phyloP scores from a whole-genome alignment of 495 filamentous ascomycete species.

The Alectoria sarmentosa region DNA sequence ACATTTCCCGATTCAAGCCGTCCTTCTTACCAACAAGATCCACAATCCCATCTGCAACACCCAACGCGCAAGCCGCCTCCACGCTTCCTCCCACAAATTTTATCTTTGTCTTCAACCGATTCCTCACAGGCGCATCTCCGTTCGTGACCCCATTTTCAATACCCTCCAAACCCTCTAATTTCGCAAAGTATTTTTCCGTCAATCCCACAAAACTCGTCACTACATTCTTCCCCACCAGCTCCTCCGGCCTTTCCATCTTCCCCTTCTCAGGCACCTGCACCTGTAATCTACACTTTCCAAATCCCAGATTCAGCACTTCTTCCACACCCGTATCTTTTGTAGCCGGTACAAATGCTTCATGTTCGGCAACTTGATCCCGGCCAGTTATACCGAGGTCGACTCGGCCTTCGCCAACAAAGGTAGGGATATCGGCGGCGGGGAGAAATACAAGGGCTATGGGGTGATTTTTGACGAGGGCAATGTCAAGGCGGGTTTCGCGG shows the following conservation, averaged over 20 bases:
- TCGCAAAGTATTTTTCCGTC: conserved; percentile 70
- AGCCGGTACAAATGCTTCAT: conserved; percentile 61
- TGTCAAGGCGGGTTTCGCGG: conserved; percentile 87
- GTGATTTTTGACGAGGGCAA: conserved; percentile 91
- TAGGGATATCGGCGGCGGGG: conserved; percentile 92
- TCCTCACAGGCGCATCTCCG: conserved; percentile 33
- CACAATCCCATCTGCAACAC: conserved; percentile 93
- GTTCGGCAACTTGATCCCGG: conserved; percentile 84
- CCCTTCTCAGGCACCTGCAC: conserved; percentile 93
- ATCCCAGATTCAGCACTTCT: conserved; percentile 80
- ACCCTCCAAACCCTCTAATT: conserved; percentile 49
- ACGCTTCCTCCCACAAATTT: conserved; percentile 93
- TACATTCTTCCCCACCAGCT: conserved; percentile 89
- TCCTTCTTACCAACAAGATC: conserved; percentile 79
- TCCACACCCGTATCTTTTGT: conserved; percentile 58
- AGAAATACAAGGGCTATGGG: conserved; percentile 96
- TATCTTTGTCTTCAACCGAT: conserved; percentile 68
- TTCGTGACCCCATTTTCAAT: conserved; percentile 20
- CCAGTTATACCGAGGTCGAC: conserved; percentile 95
- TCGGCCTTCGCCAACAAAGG: conserved; percentile 88
- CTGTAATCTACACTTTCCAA: conserved; percentile 86
- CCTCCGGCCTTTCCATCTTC: conserved; percentile 53
- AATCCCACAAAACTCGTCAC: conserved; percentile 91
- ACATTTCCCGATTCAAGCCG: too few relatives aligned
- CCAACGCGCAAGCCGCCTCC: conserved; percentile 91